These are phyloP conservation scores for Bruguiera hainesii DNA, from an alignment of 441 rosid genomes.

Conservation along the genomic window DNA sequence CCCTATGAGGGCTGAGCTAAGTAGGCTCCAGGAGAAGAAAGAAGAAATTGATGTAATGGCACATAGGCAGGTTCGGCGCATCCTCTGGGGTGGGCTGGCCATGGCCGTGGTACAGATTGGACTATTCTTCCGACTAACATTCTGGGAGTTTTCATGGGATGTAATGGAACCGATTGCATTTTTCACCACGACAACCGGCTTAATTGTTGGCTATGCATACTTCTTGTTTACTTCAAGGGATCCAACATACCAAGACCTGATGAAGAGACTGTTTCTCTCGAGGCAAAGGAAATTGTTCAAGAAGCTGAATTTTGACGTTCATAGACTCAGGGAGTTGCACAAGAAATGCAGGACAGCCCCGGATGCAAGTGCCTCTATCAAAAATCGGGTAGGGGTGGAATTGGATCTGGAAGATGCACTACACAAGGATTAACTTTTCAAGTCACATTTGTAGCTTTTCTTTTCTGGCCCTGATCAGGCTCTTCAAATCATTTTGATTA, in stretches of 20 bases:
- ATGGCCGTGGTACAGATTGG: conserved; percentile 49
- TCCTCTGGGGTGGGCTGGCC: conserved; percentile 80
- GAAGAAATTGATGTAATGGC: conserved; percentile 75
- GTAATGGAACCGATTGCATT: conserved; percentile 95
- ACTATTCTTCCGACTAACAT: conserved; percentile 73
- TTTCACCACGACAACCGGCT: conserved; percentile 62
- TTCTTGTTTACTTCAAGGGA: conserved; percentile 84
- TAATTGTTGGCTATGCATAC: conserved; percentile 81
- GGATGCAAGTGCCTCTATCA: conserved; percentile 49
- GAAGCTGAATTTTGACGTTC: conserved; percentile 49
- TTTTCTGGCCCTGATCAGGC: too few species aligned
- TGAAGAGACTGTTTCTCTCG: conserved; percentile 72
- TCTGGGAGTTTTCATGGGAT: conserved; percentile 99
- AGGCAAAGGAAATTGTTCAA: conserved; percentile 75
- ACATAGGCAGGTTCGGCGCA: conserved; percentile 74
- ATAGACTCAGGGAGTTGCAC: conserved; percentile 67
- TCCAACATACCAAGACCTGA: conserved; percentile 80
- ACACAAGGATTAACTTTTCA: conserved; percentile 36
- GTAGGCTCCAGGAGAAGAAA: conserved; percentile 54
- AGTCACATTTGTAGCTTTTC: too few species aligned
- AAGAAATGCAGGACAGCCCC: conserved; percentile 44
- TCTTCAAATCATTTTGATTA: too few species aligned
- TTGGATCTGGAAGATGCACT: conserved; percentile 69
- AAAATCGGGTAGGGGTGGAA: conserved; percentile 59
- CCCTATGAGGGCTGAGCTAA: conserved; percentile 56